phyloP scores from a whole-genome alignment of 2,329 filamentous ascomycete genomes.

The Talaromyces sp. region DNA sequence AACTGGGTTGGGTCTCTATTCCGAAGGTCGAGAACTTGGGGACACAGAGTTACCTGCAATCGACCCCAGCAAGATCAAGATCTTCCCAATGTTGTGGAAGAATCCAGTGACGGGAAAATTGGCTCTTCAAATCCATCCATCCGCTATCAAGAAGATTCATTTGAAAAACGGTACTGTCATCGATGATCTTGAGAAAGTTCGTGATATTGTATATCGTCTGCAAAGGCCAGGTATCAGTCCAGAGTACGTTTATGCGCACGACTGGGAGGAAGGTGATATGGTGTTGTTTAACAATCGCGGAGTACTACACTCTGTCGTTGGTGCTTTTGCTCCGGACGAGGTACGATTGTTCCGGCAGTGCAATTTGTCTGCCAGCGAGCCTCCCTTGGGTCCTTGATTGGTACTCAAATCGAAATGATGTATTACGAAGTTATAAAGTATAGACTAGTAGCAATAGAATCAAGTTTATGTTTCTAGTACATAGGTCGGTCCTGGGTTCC shows the following conservation, averaged over 20 bases:
- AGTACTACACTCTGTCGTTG: conserved; percentile 68
- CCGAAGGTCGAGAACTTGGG: conserved; percentile 59
- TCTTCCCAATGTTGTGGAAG: conserved; percentile 71
- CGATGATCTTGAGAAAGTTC: conserved; percentile 61
- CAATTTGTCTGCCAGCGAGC: conserved; percentile 56
- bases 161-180: conserved; percentile 61
- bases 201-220: conserved; percentile 65
- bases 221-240: conserved; percentile 70
- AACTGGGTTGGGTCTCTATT: conserved; percentile 66
- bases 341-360: conserved; percentile 72
- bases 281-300: conserved; percentile 76
- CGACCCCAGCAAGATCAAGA: conserved; percentile 62
- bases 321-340: conserved; percentile 67
- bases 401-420: not conserved
- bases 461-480: not conserved
- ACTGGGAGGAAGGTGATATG: conserved; percentile 72
- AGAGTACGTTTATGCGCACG: conserved; percentile 63
- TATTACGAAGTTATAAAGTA: not conserved
- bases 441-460: not conserved
- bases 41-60: conserved; percentile 58
- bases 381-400: conserved; percentile 8
- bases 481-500: too few species aligned
- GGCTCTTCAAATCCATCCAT: conserved; percentile 69
- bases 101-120: conserved; percentile 66
- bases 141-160: conserved; percentile 64